phyloP scores from a whole-genome alignment of 1,284 basidiomycete genomes.

The Sporisorium graminicola region DNA sequence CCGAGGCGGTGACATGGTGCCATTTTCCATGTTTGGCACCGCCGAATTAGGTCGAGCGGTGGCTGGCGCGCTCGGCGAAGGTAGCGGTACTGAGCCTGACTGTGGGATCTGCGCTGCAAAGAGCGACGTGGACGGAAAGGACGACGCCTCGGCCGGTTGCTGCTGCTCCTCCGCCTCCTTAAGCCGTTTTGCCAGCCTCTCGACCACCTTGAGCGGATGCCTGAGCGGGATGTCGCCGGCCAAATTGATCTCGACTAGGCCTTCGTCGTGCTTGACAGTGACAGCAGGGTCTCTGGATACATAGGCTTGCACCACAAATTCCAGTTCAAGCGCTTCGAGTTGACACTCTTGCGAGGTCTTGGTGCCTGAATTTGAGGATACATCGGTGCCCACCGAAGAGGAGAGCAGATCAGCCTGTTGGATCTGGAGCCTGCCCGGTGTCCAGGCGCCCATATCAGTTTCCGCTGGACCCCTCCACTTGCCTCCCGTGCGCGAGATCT shows the following conservation, averaged over 20 bases:
- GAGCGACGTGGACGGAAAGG: slow-evolving; percentile 14
- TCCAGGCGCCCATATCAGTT: slow-evolving; percentile 26
- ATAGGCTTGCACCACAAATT: slow-evolving; percentile 48
- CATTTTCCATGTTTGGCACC: background rate
- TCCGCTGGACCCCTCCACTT: slow-evolving; percentile 40
- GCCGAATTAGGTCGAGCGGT: slow-evolving; percentile 17
- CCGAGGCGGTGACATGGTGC: slow-evolving; percentile 16
- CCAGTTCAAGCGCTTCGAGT: slow-evolving; percentile 45
- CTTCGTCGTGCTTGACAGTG: slow-evolving; percentile 35
- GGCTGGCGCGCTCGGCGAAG: slow-evolving; percentile 33
- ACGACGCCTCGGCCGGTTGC: background rate
- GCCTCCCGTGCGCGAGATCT: slow-evolving; percentile 39
- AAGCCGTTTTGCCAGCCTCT: slow-evolving; percentile 40
- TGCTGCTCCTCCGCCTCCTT: slow-evolving; percentile 5
- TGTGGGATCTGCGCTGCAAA: slow-evolving; percentile 35
- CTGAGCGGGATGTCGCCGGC: slow-evolving; percentile 45
- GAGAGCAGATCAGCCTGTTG: slow-evolving; percentile 34
- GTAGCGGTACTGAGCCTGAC: slow-evolving; percentile 26
- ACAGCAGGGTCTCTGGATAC: slow-evolving; percentile 42
- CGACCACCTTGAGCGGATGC: slow-evolving; percentile 40
- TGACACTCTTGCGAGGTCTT: slow-evolving; percentile 42
- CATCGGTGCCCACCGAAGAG: slow-evolving; percentile 20
- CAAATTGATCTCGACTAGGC: slow-evolving; percentile 45
- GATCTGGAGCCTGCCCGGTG: slow-evolving; percentile 37
- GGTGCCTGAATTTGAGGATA: slow-evolving; percentile 3